These are phyloP conservation scores for Tylopilus intermedius DNA, from an alignment of 768 basidiomycete species.

Conservation along the genomic window DNA sequence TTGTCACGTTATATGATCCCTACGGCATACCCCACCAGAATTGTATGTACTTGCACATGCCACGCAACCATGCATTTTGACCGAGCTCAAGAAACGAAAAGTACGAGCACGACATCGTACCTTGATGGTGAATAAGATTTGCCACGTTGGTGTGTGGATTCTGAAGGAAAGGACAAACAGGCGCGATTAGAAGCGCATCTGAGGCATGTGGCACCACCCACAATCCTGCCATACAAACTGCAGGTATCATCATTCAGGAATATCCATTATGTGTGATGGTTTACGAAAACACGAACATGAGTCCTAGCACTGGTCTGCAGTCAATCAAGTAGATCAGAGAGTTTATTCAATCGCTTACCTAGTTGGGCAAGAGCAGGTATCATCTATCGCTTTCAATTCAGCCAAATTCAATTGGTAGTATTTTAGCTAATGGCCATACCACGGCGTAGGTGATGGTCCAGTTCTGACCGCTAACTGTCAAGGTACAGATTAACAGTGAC, in stretches of 20 bases:
- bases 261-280: not conserved
- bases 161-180: slow-evolving; percentile 1
- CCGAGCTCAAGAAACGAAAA: no score
- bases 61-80: no score
- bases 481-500: not conserved
- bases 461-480: slow-evolving; percentile 19
- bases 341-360: slow-evolving; percentile 1
- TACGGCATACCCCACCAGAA: no score
- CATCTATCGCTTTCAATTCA: slow-evolving; percentile 6
- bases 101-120: not conserved
- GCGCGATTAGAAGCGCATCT: not conserved
- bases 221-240: slow-evolving; percentile 5
- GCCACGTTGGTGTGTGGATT: slow-evolving; percentile 6
- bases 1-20: no score
- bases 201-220: not conserved
- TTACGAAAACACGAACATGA: slow-evolving; percentile 7
- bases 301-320: slow-evolving; percentile 10
- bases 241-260: not conserved
- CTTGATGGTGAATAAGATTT: slow-evolving; percentile 1
- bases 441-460: slow-evolving; percentile 10
- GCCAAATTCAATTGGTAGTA: not conserved
- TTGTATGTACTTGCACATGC: no score
- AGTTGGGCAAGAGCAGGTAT: slow-evolving; percentile 10
- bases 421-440: slow-evolving; percentile 5
- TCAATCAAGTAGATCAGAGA: not conserved